These are phyloP conservation scores for Cercospora canescens DNA, from an alignment of 2,329 filamentous ascomycete genomes.

Conservation along the genomic window DNA sequence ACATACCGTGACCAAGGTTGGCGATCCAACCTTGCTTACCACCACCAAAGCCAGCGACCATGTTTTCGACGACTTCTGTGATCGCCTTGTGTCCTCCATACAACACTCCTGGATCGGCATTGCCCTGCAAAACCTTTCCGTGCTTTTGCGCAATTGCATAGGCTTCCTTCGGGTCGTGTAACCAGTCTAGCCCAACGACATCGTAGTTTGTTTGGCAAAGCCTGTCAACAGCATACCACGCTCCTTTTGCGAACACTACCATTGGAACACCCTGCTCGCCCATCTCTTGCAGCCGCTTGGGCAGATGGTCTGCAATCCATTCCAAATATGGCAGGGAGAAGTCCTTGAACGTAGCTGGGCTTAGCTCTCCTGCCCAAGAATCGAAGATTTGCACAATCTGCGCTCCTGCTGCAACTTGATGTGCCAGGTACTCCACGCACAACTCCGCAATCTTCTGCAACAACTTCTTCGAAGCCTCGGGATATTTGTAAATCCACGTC, in stretches of 20 bases:
- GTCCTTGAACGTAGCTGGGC: constrained; percentile 76
- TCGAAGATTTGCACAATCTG: constrained; percentile 97
- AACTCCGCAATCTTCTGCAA: constrained; percentile 90
- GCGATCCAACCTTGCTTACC: constrained; percentile 94
- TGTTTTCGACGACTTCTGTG: constrained; percentile 76
- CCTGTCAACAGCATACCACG: constrained; percentile 89
- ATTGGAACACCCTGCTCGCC: constrained; percentile 82
- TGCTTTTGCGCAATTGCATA: constrained; percentile 69
- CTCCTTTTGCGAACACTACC: constrained; percentile 97
- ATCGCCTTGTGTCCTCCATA: constrained; percentile 84
- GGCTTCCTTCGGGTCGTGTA: constrained; percentile 83
- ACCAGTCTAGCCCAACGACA: constrained; percentile 92
- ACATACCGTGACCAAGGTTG: constrained; percentile 88
- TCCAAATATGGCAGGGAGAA: constrained; percentile 86
- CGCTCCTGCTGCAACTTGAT: constrained; percentile 90
- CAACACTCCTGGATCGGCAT: constrained; percentile 89
- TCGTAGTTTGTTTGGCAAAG: constrained; percentile 88
- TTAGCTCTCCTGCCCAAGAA: constrained; percentile 95
- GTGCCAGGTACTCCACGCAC: constrained; percentile 89
- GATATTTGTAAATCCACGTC: constrained; percentile 93
- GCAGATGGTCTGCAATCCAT: constrained; percentile 80
- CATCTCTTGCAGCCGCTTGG: constrained; percentile 70
- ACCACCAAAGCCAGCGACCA: constrained; percentile 82
- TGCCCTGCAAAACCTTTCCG: constrained; percentile 85
- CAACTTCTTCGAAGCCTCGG: constrained; percentile 74